Percentiles rank a stretch among this genome's conserved stretches.
phyloP scores from a whole-genome alignment of 345 rosid species.

The Anacardium occidentale region DNA sequence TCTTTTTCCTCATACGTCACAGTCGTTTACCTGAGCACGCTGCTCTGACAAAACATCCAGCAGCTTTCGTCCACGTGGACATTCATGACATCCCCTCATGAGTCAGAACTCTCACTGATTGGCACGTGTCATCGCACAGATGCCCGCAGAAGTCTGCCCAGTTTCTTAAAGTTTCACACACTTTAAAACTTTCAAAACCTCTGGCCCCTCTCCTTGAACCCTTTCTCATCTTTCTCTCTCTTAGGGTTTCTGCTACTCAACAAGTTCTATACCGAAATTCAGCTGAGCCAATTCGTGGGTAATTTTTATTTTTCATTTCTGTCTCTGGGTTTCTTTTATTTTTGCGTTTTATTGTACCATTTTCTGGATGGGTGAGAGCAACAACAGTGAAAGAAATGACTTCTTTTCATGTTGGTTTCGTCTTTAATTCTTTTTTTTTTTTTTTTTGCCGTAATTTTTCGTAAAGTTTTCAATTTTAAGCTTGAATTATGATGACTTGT shows the following conservation, averaged over 20 bases:
- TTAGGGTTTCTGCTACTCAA: conserved; percentile 19
- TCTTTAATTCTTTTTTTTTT: neutral
- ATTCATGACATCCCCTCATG: neutral
- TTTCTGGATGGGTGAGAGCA: conserved; percentile 15
- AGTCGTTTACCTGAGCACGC: conserved; percentile 15
- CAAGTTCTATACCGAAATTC: conserved; percentile 4
- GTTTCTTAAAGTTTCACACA: conserved; percentile 11
- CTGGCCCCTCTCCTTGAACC: conserved; percentile 20
- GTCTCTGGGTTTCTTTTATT: neutral
- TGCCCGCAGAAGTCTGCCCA: conserved; percentile 12
- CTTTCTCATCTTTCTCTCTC: conserved; percentile 4
- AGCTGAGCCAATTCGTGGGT: conserved; percentile 1
- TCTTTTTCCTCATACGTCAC: conserved; percentile 15
- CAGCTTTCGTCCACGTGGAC: conserved; percentile 21
- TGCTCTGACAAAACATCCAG: conserved; percentile 13
- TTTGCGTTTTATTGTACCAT: neutral
- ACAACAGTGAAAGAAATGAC: neutral
- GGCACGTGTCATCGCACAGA: conserved; percentile 26
- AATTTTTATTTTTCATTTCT: neutral
- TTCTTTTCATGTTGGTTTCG: neutral
- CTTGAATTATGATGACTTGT: neutral
- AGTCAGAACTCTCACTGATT: conserved; percentile 14
- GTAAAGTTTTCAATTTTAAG: neutral
- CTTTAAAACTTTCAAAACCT: conserved; percentile 17
- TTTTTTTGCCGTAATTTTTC: neutral